These are phyloP conservation scores for Colletotrichum neosansevieriae DNA, from an alignment of 2,329 filamentous ascomycete species.

Conservation along the genomic window DNA sequence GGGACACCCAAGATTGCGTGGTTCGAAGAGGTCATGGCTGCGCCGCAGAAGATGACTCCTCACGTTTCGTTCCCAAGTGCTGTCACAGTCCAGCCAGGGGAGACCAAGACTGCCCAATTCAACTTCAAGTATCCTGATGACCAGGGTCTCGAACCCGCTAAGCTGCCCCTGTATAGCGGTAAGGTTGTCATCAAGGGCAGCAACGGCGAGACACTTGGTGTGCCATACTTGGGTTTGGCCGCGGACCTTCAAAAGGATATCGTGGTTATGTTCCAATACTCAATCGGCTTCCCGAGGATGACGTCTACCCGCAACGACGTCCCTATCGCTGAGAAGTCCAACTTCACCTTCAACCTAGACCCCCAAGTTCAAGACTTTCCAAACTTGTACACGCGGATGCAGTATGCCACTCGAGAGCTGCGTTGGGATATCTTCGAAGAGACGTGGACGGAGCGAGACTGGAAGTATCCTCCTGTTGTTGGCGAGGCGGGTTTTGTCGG, in stretches of 20 bases:
- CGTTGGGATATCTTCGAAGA: conserved; percentile 54
- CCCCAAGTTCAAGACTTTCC: conserved; percentile 45
- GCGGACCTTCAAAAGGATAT: conserved; percentile 30
- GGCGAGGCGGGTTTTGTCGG: too few relatives aligned
- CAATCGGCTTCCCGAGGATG: conserved; percentile 26
- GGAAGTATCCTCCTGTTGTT: too few relatives aligned
- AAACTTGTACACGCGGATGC: conserved; percentile 41
- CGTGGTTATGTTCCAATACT: conserved; percentile 35
- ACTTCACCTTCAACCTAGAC: conserved; percentile 46
- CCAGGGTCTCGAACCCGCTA: conserved; percentile 40
- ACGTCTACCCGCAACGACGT: conserved; percentile 24
- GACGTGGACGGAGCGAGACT: conserved; percentile 53
- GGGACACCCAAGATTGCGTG: conserved; percentile 37
- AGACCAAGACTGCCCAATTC: conserved; percentile 30
- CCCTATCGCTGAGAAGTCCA: conserved; percentile 41
- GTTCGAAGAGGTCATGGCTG: conserved; percentile 24
- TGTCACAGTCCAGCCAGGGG: conserved; percentile 26
- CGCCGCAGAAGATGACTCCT: conserved; percentile 27
- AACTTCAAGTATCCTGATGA: conserved; percentile 29
- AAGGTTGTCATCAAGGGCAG: conserved; percentile 49
- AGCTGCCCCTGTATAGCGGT: conserved; percentile 51
- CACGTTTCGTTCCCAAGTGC: conserved; percentile 12
- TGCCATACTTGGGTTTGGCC: conserved; percentile 48
- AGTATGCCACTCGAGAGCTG: conserved; percentile 45
- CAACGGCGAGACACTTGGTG: conserved; percentile 49